phyloP scores from a whole-genome alignment of 2,329 filamentous ascomycete species.

The Fusarium praegraminearum region DNA sequence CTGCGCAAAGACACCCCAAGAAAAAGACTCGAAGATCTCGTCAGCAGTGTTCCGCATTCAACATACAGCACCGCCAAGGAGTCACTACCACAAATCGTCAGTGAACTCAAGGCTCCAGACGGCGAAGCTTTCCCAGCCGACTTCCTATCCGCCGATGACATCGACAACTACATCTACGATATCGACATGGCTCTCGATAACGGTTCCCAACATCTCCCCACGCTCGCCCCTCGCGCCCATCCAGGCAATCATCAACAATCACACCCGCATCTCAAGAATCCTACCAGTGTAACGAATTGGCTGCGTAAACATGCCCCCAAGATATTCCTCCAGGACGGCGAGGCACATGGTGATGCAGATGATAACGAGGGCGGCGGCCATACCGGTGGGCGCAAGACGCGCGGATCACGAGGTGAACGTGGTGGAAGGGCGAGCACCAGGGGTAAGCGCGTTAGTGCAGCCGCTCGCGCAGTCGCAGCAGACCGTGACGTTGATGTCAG shows the following conservation, averaged over 20 bases:
- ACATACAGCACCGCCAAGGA: constrained; percentile 68
- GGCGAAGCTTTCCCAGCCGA: constrained; percentile 69
- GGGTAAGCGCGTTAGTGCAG: constrained; percentile 52
- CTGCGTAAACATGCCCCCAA: constrained; percentile 86
- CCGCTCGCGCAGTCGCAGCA: constrained; percentile 40
- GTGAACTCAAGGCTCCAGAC: constrained; percentile 63
- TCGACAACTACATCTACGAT: constrained; percentile 79
- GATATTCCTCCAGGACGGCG: constrained; percentile 82
- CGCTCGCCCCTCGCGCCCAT: constrained; percentile 64
- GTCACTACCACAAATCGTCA: constrained; percentile 69
- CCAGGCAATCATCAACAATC: constrained; percentile 54
- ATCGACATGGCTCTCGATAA: constrained; percentile 66
- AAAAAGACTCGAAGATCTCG: constrained; percentile 64
- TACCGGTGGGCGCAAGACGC: constrained; percentile 53
- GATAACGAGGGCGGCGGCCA: constrained; percentile 49
- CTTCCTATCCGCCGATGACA: constrained; percentile 76
- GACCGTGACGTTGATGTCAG: constrained; percentile 51
- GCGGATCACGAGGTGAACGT: constrained; percentile 51
- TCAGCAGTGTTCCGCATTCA: constrained; percentile 65
- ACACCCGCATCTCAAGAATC: constrained; percentile 70
- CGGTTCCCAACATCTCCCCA: constrained; percentile 57
- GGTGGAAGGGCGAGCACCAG: constrained; percentile 57
- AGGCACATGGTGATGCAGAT: constrained; percentile 55
- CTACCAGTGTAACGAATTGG: constrained; percentile 96
- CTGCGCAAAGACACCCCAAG: constrained; percentile 58